Evolutionary conservation across 331 rosid species (phyloP).

Genomic region (Acacia concinna): DNA sequence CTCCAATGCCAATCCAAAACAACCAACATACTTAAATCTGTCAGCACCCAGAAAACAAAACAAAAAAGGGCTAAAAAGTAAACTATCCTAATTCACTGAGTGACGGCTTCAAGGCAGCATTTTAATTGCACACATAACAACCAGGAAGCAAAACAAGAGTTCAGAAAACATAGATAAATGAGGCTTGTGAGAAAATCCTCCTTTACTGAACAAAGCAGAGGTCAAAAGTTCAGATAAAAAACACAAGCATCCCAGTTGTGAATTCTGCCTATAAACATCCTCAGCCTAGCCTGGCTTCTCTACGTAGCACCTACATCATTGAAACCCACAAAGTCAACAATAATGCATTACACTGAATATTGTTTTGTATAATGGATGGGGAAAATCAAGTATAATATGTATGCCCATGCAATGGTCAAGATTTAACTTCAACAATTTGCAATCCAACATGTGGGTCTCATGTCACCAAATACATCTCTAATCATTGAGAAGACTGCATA

Average conservation of each 20-base stretch:
- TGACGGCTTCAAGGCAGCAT: not conserved
- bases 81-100: not conserved
- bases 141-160: not conserved
- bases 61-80: not conserved
- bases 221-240: not conserved
- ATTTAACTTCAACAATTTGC: not conserved
- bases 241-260: not conserved
- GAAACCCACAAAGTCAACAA: conserved; percentile 26
- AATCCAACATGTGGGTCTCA: not conserved
- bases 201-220: not conserved
- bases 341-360: not conserved
- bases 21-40: not conserved
- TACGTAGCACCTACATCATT: conserved; percentile 68
- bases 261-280: conserved; percentile 23
- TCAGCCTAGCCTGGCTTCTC: conserved; percentile 95
- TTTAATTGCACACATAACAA: not conserved
- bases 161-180: not conserved
- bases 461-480: too few species aligned
- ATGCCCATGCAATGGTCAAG: not conserved
- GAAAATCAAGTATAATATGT: not conserved
- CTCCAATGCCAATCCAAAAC: not conserved
- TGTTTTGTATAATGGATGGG: not conserved
- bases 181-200: not conserved
- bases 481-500: not conserved
- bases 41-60: not conserved